These are phyloP conservation scores for Hordeum marinum DNA, from an alignment of 176 grass and related monocot genomes.

Conservation along the genomic window DNA sequence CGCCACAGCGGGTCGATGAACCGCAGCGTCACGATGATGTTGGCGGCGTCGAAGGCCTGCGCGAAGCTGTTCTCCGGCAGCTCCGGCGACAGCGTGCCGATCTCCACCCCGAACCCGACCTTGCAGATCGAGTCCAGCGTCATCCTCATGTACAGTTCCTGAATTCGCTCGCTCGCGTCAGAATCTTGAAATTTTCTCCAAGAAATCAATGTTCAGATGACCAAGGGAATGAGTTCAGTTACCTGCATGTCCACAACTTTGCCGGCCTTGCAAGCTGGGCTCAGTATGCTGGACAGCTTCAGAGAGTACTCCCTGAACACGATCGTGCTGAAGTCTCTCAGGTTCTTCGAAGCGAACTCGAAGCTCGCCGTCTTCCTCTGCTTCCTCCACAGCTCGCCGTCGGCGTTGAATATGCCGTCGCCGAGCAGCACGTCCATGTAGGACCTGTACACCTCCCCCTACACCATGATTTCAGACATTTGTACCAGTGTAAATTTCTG, in stretches of 20 bases:
- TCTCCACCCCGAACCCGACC: conserved; percentile 85
- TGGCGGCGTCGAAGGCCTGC: conserved; percentile 73
- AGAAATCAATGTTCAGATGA: neutral
- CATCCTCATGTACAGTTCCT: conserved; percentile 95
- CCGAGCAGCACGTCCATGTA: conserved; percentile 94
- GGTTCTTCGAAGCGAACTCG: conserved; percentile 88
- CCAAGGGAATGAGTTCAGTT: neutral
- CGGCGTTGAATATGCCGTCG: conserved; percentile 90
- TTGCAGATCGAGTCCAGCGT: conserved; percentile 91
- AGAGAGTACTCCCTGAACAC: conserved; percentile 87
- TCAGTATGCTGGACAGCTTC: conserved; percentile 77
- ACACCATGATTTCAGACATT: conserved; percentile 10
- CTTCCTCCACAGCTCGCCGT: conserved; percentile 87
- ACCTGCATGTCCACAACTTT: conserved; percentile 79
- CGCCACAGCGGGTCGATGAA: conserved; percentile 89
- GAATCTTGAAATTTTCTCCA: neutral
- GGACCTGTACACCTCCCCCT: conserved; percentile 70
- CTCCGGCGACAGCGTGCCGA: conserved; percentile 73
- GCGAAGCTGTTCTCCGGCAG: conserved; percentile 85
- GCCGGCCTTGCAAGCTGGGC: conserved; percentile 40
- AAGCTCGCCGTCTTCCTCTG: conserved; percentile 96
- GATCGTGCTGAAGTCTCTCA: conserved; percentile 76
- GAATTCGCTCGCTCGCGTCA: neutral
- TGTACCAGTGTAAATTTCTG: neutral
- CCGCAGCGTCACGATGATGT: conserved; percentile 79